Evolutionary conservation across 805 yeast species (phyloP).

Genomic region (Sungouiella blattae): DNA sequence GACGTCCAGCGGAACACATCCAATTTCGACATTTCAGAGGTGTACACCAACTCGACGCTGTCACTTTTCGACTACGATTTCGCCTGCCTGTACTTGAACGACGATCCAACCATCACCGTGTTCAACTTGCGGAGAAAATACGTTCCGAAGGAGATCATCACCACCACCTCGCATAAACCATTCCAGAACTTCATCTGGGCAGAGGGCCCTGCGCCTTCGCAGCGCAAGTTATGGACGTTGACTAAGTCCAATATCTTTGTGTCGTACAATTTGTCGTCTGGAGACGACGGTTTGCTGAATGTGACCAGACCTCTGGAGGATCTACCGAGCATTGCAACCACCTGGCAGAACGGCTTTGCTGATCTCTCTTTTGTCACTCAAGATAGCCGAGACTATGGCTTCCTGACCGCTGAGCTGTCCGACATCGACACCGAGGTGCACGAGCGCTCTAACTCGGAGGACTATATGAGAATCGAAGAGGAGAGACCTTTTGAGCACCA

Average conservation of each 20-base stretch:
- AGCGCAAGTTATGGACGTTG: conserved; percentile 36
- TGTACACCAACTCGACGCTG: conserved; percentile 21
- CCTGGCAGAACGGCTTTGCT: conserved; percentile 55
- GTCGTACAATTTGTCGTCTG: conserved; percentile 29
- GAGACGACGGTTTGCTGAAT: conserved; percentile 17
- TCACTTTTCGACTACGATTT: conserved; percentile 57
- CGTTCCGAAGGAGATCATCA: conserved; percentile 67
- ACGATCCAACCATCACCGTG: conserved; percentile 65
- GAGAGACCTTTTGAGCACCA: background rate
- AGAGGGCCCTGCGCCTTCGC: conserved; percentile 13
- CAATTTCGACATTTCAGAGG: conserved; percentile 6
- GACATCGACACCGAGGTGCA: background rate
- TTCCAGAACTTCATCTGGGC: conserved; percentile 44
- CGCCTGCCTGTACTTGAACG: conserved; percentile 70
- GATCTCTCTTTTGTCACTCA: conserved; percentile 54
- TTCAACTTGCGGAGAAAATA: conserved; percentile 69
- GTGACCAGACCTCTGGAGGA: conserved; percentile 43
- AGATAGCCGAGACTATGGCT: conserved; percentile 14
- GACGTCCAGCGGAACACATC: conserved; percentile 25
- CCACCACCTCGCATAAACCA: conserved; percentile 44
- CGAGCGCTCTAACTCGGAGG: background rate
- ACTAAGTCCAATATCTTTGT: conserved; percentile 38
- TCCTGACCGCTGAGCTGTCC: no score
- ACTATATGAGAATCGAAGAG: background rate
- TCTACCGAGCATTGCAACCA: conserved; percentile 46